Conservation (phyloP, 2,329 filamentous ascomycete species). For the Verticillium longisporum region DNA sequence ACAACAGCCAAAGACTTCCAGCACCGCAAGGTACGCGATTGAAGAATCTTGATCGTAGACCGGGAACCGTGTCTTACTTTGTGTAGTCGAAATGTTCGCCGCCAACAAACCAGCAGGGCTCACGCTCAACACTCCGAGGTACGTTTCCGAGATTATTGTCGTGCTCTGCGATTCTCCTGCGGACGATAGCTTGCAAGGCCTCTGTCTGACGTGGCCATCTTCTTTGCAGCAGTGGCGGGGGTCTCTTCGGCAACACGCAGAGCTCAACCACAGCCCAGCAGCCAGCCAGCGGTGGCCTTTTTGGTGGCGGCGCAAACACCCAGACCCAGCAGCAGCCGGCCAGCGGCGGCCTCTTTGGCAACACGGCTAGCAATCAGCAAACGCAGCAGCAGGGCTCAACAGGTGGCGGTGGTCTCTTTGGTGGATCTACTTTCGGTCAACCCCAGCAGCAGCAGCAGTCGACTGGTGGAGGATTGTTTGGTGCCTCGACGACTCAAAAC, state of each 20-base stretch:
- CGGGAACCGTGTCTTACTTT: background rate
- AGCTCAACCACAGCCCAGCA: conserved; percentile 7
- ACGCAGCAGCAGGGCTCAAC: conserved; percentile 7
- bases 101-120: background rate
- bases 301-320: conserved; percentile 8
- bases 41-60: background rate
- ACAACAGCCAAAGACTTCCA: background rate
- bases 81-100: background rate
- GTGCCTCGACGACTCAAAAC: conserved; percentile 11
- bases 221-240: conserved; percentile 6
- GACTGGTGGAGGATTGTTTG: conserved; percentile 13
- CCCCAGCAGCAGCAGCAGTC: conserved; percentile 6
- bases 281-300: conserved; percentile 12
- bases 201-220: background rate
- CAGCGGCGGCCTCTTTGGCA: conserved; percentile 29
- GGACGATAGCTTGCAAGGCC: background rate
- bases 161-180: no score
- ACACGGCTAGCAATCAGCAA: conserved; percentile 17
- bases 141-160: background rate
- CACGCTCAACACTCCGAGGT: background rate
- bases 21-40: background rate
- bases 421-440: background rate
- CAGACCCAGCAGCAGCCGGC: conserved; percentile 22
- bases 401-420: conserved; percentile 5
- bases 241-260: conserved; percentile 14